Evolutionary conservation across 805 yeast genomes (phyloP), one percentile per base, ranked within the genome.

Genomic region (Myxozyma sirexii): DNA sequence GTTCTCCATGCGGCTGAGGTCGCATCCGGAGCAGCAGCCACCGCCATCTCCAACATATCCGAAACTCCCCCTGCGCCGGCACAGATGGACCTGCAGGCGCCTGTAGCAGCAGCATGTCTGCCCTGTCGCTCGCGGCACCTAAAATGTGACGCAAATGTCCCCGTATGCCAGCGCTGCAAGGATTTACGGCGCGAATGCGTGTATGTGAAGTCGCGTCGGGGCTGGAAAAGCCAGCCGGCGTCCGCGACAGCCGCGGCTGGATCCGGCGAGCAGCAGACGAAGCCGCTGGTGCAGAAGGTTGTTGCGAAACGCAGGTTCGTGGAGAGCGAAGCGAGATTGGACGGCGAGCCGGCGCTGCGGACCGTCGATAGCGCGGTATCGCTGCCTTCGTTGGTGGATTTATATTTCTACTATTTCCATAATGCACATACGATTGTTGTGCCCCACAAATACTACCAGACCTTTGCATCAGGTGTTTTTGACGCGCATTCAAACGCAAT

Each of bases 91-190:
- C 57, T 39, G 1, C 55, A 56, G 1, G 56, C 55, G n/a, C 67
- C 65, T 7, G 56, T 51, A 0, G 39, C 59, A 1, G 57, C 53
- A 1, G 68, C 57, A 23, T 60, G 62, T 48, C 58, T 53, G 17
- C 59, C 47, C 37, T 64, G 67, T 24, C 68, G 69, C 31, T 54
- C 54, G 3, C 57, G 64, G 15, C 64, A 60, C 47, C 58, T 60
- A 46, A 60, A 60, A 29, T 60, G 64, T 46, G 61, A 60, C 29
- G 64, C 58, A 15, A 24, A 27, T 8, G 46, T 52, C 8, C 64
- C 64, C 10, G 48, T 56, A 12, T 60, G 64, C 33, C 48, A 23
- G 38, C 54, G 64, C 24, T 60, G 64, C 43, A 26, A 35, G 35
- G 60, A 46, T 23, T 31, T 44, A 26, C 39, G 26, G 24, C 60